Percentiles rank a stretch among this genome's conserved stretches.
Conservation (phyloP, 805 yeast genomes). For the Wickerhamiella spandovensis region DNA sequence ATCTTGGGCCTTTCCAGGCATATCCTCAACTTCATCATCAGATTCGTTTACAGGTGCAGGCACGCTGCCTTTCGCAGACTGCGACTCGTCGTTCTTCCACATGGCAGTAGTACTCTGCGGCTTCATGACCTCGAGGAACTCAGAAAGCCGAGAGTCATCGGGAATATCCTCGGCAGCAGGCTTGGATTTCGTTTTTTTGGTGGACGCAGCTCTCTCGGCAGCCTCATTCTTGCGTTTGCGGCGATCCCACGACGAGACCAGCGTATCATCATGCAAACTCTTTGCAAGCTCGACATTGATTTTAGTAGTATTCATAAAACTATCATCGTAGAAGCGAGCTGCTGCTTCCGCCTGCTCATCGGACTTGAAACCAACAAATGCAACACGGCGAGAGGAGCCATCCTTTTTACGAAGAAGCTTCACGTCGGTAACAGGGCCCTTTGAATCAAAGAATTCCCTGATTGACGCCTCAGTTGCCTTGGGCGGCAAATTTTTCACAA, state of each 20-base stretch:
- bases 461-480: slow-evolving; percentile 65
- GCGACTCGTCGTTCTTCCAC: slow-evolving; percentile 31
- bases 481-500: slow-evolving; percentile 78
- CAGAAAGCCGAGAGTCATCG: slow-evolving; percentile 42
- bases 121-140: slow-evolving; percentile 72
- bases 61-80: slow-evolving; percentile 5
- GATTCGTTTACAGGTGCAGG: slow-evolving; percentile 4
- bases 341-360: slow-evolving; percentile 65
- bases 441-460: slow-evolving; percentile 42
- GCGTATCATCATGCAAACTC: slow-evolving; percentile 69
- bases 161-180: slow-evolving; percentile 31
- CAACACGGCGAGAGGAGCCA: slow-evolving; percentile 87
- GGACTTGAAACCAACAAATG: slow-evolving; percentile 77
- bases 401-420: slow-evolving; percentile 65
- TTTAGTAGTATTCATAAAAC: slow-evolving; percentile 72
- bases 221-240: slow-evolving; percentile 11
- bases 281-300: slow-evolving; percentile 74
- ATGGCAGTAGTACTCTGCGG: slow-evolving; percentile 35
- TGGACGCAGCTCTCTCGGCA: slow-evolving; percentile 23
- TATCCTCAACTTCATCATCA: slow-evolving; percentile 32
- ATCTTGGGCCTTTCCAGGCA: not conserved
- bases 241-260: slow-evolving; percentile 35
- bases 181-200: not conserved
- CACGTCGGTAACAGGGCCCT: slow-evolving; percentile 73
- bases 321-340: slow-evolving; percentile 55